Evolutionary conservation across 371 early-diverging fungal genomes (phyloP).

Genomic region (Mucor saturninus): DNA sequence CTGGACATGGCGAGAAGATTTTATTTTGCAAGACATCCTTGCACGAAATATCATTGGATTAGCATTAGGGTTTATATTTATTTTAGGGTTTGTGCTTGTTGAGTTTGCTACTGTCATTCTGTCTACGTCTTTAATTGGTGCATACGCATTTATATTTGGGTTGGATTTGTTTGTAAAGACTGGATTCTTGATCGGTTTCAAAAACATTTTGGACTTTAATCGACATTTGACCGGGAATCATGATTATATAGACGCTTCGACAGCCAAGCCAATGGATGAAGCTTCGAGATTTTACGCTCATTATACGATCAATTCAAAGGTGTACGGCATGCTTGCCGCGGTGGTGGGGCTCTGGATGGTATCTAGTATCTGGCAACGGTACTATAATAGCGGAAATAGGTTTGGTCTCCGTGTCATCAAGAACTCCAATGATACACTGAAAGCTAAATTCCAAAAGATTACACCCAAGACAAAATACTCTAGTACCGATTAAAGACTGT

Average conservation of each 20-base stretch:
- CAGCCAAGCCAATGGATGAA: not conserved
- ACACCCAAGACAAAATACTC: not conserved
- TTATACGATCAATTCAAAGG: not conserved
- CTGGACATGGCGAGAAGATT: slow-evolving; percentile 42
- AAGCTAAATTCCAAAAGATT: not conserved
- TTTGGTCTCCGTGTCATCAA: slow-evolving; percentile 32
- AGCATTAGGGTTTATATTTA: slow-evolving; percentile 15
- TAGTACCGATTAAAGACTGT: too few species aligned
- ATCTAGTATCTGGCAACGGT: slow-evolving; percentile 20
- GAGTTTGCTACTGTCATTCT: slow-evolving; percentile 33
- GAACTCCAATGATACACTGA: slow-evolving; percentile 24
- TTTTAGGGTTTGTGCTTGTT: slow-evolving; percentile 7
- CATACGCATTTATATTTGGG: slow-evolving; percentile 32
- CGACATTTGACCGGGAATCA: not conserved
- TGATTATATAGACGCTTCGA: not conserved
- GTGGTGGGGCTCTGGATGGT: slow-evolving; percentile 25
- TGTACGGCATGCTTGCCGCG: slow-evolving; percentile 24
- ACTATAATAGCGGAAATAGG: slow-evolving; percentile 30
- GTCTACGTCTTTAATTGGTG: slow-evolving; percentile 37
- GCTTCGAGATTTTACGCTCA: not conserved
- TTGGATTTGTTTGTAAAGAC: slow-evolving; percentile 34
- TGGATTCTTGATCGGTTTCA: slow-evolving; percentile 16
- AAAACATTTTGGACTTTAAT: slow-evolving; percentile 27
- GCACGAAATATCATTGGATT: slow-evolving; percentile 27
- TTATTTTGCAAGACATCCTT: slow-evolving; percentile 34